These are phyloP conservation scores for Emergomyces orientalis DNA, from an alignment of 2,329 filamentous ascomycete species.

Conservation along the genomic window DNA sequence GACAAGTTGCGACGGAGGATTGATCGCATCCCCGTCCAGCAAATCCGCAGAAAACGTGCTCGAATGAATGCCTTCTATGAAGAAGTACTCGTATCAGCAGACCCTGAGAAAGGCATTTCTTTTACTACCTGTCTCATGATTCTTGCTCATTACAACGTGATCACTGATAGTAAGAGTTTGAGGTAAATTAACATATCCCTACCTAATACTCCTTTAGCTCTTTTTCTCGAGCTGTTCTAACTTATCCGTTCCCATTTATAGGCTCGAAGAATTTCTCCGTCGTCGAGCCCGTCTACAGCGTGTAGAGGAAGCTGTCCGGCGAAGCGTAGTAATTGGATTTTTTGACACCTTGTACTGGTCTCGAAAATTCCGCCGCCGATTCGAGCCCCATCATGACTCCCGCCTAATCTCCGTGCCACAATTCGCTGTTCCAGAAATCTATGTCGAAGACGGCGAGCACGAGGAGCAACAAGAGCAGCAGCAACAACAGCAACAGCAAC, in stretches of 20 bases:
- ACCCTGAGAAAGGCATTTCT: constrained; percentile 78
- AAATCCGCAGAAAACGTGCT: constrained; percentile 64
- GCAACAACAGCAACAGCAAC: neutral
- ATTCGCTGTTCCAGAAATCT: constrained; percentile 79
- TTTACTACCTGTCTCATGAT: constrained; percentile 93
- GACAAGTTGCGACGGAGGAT: constrained; percentile 65
- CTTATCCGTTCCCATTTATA: constrained; percentile 25
- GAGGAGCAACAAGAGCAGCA: constrained; percentile 9
- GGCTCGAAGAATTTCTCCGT: constrained; percentile 86
- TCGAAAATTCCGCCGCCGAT: constrained; percentile 65
- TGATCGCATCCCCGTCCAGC: constrained; percentile 59
- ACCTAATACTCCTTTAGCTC: neutral
- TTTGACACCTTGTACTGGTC: constrained; percentile 90
- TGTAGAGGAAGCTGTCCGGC: constrained; percentile 86
- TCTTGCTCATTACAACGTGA: constrained; percentile 95
- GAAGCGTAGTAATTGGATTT: constrained; percentile 85
- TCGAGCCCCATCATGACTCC: constrained; percentile 61
- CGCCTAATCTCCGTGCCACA: constrained; percentile 71
- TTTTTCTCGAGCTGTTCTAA: constrained; percentile 22
- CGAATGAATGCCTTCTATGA: constrained; percentile 94
- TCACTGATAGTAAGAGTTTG: constrained; percentile 92
- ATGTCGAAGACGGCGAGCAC: constrained; percentile 67
- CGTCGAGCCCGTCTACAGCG: constrained; percentile 83
- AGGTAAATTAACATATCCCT: constrained; percentile 44
- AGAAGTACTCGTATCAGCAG: constrained; percentile 87